Conservation (phyloP, 345 rosid species). For the Brassica carinata region DNA sequence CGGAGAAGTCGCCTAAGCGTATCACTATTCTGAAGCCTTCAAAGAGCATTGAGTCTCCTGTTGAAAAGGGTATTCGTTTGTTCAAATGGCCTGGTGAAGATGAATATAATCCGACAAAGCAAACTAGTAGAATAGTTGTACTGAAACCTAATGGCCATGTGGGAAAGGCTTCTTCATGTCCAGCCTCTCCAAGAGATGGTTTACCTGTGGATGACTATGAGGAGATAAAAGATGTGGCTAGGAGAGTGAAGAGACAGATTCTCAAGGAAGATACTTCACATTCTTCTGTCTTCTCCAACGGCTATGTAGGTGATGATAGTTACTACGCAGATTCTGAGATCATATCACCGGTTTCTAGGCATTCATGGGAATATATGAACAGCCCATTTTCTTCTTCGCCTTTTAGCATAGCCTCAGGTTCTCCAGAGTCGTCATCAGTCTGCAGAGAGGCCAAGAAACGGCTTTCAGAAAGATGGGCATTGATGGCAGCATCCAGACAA, state of each 20-base stretch:
- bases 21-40: slow-evolving; percentile 86
- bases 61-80: slow-evolving; percentile 41
- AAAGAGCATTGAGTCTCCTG: slow-evolving; percentile 44
- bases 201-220: slow-evolving; percentile 40
- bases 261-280: slow-evolving; percentile 53
- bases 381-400: slow-evolving; percentile 65
- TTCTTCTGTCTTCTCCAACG: slow-evolving; percentile 78
- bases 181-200: slow-evolving; percentile 50
- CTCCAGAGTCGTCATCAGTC: slow-evolving; percentile 86
- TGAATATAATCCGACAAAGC: slow-evolving; percentile 56
- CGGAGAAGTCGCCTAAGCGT: slow-evolving; percentile 55
- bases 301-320: slow-evolving; percentile 77
- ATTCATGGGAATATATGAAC: slow-evolving; percentile 85
- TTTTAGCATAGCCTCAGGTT: slow-evolving; percentile 69
- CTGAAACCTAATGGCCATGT: slow-evolving; percentile 66
- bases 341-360: slow-evolving; percentile 71
- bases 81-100: slow-evolving; percentile 24
- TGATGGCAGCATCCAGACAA: slow-evolving; percentile 61
- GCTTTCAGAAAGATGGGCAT: slow-evolving; percentile 95
- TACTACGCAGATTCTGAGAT: slow-evolving; percentile 76
- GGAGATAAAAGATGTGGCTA: slow-evolving; percentile 55
- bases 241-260: slow-evolving; percentile 37
- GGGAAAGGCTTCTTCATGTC: slow-evolving; percentile 51
- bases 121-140: slow-evolving; percentile 74
- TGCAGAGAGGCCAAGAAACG: slow-evolving; percentile 59